A percentile compares a stretch with the other conserved stretches of the same genome.
These are phyloP conservation scores for Pseudodiploospora longispora DNA, from an alignment of 2,329 filamentous ascomycete genomes.

Conservation along the genomic window DNA sequence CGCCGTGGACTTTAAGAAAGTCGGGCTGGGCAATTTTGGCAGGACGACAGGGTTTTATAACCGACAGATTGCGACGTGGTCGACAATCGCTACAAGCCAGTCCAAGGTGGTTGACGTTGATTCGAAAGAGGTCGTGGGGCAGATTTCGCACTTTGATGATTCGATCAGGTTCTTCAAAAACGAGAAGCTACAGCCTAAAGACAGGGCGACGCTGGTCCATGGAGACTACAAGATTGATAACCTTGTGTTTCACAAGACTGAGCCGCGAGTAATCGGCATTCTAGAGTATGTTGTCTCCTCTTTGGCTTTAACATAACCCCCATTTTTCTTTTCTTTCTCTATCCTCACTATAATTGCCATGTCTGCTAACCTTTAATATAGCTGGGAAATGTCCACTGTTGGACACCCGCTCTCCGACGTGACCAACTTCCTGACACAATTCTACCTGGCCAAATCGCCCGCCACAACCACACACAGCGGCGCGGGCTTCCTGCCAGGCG, in stretches of 20 bases:
- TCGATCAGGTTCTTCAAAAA: conserved; percentile 73
- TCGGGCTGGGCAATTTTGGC: conserved; percentile 68
- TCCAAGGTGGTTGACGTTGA: conserved; percentile 68
- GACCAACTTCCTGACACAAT: conserved; percentile 58
- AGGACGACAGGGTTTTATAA: conserved; percentile 70
- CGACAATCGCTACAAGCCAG: conserved; percentile 70
- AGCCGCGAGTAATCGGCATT: conserved; percentile 82
- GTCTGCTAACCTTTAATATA: conserved; percentile 18
- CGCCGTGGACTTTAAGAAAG: conserved; percentile 55
- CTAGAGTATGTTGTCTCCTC: conserved; percentile 54
- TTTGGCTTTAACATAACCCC: too few relatives aligned
- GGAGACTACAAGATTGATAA: conserved; percentile 97
- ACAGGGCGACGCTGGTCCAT: conserved; percentile 75
- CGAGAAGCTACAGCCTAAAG: conserved; percentile 60
- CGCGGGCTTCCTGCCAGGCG: conserved; percentile 51
- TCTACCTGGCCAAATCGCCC: conserved; percentile 26
- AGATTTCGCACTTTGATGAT: conserved; percentile 74
- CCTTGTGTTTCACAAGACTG: conserved; percentile 80
- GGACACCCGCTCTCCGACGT: conserved; percentile 93
- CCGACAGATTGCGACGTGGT: conserved; percentile 78
- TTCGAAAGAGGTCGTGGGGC: conserved; percentile 66
- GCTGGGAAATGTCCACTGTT: conserved; percentile 96
- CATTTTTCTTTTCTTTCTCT: conserved; percentile 1
- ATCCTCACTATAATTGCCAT: not conserved
- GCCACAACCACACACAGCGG: conserved; percentile 16